Evolutionary conservation across 2,329 filamentous ascomycete species (phyloP).

Genomic region (Corynespora cassiicola): DNA sequence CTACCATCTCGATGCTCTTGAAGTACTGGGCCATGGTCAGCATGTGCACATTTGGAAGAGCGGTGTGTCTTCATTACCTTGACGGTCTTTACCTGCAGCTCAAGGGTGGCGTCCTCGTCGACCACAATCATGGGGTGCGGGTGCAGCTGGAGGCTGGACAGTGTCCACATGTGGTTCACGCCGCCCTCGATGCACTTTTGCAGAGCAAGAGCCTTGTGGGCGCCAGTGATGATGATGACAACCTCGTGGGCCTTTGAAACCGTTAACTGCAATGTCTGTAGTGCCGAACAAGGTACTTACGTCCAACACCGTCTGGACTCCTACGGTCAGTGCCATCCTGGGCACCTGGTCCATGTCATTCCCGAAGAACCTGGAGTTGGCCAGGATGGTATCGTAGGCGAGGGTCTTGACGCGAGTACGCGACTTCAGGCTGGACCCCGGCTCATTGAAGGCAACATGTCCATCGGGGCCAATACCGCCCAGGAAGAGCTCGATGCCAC

Average conservation of each 20-base stretch:
- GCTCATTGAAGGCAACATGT: slow-evolving; percentile 91
- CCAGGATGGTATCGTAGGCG: slow-evolving; percentile 84
- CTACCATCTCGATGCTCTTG: slow-evolving; percentile 57
- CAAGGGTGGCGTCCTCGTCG: slow-evolving; percentile 71
- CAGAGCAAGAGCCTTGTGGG: slow-evolving; percentile 80
- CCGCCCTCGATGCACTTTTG: slow-evolving; percentile 82
- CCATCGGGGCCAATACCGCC: slow-evolving; percentile 86
- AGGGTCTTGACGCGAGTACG: slow-evolving; percentile 86
- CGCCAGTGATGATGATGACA: slow-evolving; percentile 80
- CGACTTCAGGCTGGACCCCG: slow-evolving; percentile 77
- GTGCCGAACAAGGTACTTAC: slow-evolving; percentile 34
- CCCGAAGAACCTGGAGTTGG: slow-evolving; percentile 84
- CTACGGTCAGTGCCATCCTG: slow-evolving; percentile 82
- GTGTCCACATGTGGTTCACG: slow-evolving; percentile 90
- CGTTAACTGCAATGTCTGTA: slow-evolving; percentile 5
- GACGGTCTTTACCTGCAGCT: slow-evolving; percentile 55
- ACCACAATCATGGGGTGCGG: slow-evolving; percentile 82
- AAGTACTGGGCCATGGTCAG: slow-evolving; percentile 48
- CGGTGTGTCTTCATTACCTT: slow-evolving; percentile 28
- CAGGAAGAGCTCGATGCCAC: slow-evolving; percentile 85
- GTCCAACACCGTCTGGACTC: slow-evolving; percentile 82
- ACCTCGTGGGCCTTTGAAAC: slow-evolving; percentile 70
- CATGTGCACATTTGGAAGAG: neutral
- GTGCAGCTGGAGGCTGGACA: slow-evolving; percentile 81
- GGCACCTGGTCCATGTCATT: slow-evolving; percentile 78